Percentiles rank a stretch among this genome's conserved stretches.
Conservation (phyloP, 306 rosid species). For the Luffa acutangula region DNA sequence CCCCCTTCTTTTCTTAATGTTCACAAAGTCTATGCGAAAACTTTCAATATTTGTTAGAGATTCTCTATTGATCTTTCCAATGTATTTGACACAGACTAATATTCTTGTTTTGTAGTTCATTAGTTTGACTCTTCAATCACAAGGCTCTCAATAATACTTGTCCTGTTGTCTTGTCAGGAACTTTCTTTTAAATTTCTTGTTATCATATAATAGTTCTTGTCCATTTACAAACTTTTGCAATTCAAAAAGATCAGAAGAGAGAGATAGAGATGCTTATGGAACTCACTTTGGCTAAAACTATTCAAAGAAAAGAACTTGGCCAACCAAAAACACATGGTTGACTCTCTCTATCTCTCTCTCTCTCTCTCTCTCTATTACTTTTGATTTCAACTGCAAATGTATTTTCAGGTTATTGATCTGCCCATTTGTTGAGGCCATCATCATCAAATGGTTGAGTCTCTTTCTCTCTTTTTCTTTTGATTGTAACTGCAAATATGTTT, state of each 20-base stretch:
- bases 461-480: not conserved
- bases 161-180: not conserved
- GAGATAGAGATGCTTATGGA: not conserved
- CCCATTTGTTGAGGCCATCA: not conserved
- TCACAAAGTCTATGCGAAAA: not conserved
- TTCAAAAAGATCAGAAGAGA: not conserved
- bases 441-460: not conserved
- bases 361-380: not conserved
- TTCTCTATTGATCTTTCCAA: not conserved
- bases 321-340: not conserved
- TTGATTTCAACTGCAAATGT: not conserved
- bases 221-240: not conserved
- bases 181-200: not conserved
- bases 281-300: not conserved
- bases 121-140: constrained; percentile 1
- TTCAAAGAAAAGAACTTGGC: not conserved
- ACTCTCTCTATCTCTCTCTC: not conserved
- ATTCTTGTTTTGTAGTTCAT: constrained; percentile 4
- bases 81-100: not conserved
- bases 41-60: not conserved
- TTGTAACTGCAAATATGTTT: not conserved
- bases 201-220: not conserved
- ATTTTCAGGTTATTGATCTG: not conserved
- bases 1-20: not conserved
- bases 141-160: not conserved